phyloP scores from a whole-genome alignment of 371 early-diverging fungal genomes.

The Actinomucor elegans region DNA sequence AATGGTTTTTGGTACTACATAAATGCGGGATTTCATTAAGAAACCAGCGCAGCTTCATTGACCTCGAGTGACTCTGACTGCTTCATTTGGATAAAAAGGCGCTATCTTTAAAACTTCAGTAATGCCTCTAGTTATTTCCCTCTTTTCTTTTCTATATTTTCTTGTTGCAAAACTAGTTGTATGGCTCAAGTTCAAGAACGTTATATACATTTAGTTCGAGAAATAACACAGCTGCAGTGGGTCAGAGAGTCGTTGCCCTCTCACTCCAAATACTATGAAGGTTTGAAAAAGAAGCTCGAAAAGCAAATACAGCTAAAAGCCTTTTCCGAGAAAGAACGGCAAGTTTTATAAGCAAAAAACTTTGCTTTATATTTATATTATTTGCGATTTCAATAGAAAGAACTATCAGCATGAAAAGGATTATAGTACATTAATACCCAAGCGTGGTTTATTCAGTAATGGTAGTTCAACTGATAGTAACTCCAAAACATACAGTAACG shows the following conservation, averaged over 20 bases:
- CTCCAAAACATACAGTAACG: conserved; percentile 13
- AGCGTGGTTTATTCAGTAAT: conserved; percentile 1
- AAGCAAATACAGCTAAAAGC: conserved; percentile 29
- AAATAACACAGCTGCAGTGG: conserved; percentile 44
- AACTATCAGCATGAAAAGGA: conserved; percentile 25
- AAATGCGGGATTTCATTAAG: not conserved
- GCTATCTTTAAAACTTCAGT: not conserved
- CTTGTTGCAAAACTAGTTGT: not conserved
- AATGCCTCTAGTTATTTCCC: not conserved
- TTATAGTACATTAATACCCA: not conserved
- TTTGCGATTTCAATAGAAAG: conserved; percentile 9
- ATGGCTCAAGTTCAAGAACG: conserved; percentile 20
- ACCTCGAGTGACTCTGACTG: too few species aligned
- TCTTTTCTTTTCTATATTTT: conserved; percentile 3
- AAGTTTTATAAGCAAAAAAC: conserved; percentile 10
- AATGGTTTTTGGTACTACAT: too few species aligned
- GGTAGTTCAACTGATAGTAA: not conserved
- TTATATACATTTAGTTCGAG: conserved; percentile 27
- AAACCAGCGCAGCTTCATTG: too few species aligned
- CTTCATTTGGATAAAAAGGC: not conserved
- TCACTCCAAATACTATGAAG: conserved; percentile 44
- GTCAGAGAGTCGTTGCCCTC: conserved; percentile 47
- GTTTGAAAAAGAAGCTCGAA: conserved; percentile 32
- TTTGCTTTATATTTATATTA: not conserved
- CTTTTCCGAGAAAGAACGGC: conserved; percentile 35